Percentiles rank a stretch among this genome's conserved stretches.
phyloP scores from a whole-genome alignment of 495 filamentous ascomycete genomes.

The Cercophora sp. region DNA sequence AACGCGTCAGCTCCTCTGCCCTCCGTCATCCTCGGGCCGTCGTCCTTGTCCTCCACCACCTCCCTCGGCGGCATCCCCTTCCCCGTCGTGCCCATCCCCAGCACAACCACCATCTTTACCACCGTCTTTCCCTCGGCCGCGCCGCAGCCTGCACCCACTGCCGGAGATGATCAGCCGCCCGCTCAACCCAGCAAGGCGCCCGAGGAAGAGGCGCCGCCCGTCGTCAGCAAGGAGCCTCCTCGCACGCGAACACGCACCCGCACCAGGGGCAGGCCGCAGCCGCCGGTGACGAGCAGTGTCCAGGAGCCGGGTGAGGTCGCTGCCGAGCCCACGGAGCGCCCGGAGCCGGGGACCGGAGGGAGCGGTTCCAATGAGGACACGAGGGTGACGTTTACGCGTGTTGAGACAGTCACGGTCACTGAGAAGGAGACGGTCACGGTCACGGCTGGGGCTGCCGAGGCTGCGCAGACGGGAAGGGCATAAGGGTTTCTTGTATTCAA shows the following conservation, averaged over 20 bases:
- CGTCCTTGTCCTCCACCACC: neutral
- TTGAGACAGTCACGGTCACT: constrained; percentile 6
- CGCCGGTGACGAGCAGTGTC: neutral
- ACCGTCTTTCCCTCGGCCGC: neutral
- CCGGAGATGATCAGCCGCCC: neutral
- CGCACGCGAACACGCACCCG: neutral
- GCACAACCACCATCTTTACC: constrained; percentile 3
- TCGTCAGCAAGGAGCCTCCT: neutral
- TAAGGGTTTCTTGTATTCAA: too few relatives aligned
- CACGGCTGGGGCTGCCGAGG: neutral
- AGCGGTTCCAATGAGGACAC: constrained; percentile 1
- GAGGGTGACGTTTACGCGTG: neutral
- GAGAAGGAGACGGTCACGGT: constrained; percentile 7
- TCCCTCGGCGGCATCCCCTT: constrained; percentile 10
- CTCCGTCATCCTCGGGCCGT: neutral
- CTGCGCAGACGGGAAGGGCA: too few relatives aligned
- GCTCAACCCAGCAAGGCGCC: neutral
- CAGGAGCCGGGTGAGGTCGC: constrained; percentile 1
- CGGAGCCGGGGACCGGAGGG: constrained; percentile 16
- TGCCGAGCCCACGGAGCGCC: constrained; percentile 12
- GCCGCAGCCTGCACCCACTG: neutral
- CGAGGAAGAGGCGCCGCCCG: neutral
- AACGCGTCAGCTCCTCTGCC: neutral
- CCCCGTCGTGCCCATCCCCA: neutral
- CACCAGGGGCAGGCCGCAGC: neutral